These are phyloP conservation scores for Mycena olivaceomarginata DNA, from an alignment of 768 basidiomycete species.

Conservation along the genomic window DNA sequence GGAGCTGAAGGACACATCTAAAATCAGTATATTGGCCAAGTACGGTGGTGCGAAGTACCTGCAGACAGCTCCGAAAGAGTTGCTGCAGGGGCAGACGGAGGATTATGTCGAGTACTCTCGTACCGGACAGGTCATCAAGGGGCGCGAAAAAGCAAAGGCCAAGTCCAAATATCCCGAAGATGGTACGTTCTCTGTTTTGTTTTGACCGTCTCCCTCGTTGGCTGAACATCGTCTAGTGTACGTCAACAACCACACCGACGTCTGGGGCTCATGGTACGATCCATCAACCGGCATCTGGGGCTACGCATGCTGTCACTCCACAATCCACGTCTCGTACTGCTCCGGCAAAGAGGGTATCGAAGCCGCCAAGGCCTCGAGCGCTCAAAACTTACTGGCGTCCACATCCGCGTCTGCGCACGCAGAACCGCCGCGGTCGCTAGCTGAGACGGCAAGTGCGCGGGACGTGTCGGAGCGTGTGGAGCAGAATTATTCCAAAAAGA, in stretches of 20 bases:
- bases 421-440: constrained; percentile 40
- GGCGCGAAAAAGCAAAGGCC: constrained; percentile 90
- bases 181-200: constrained; percentile 70
- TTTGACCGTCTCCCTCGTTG: constrained; percentile 24
- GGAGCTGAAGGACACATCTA: constrained; percentile 89
- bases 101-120: constrained; percentile 98
- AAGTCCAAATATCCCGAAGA: constrained; percentile 98
- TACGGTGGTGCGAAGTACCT: constrained; percentile 98
- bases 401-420: constrained; percentile 54
- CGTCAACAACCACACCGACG: constrained; percentile 93
- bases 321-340: constrained; percentile 91
- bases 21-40: constrained; percentile 92
- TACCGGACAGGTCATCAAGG: constrained; percentile 93
- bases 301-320: constrained; percentile 95
- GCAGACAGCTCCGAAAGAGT: constrained; percentile 91
- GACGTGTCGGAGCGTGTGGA: constrained; percentile 64
- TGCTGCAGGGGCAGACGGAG: constrained; percentile 97
- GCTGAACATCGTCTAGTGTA: constrained; percentile 71
- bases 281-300: constrained; percentile 86
- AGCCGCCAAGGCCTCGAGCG: constrained; percentile 85
- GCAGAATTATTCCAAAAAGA: constrained; percentile 86
- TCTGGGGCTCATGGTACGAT: constrained; percentile 99
- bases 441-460: constrained; percentile 32
- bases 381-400: constrained; percentile 77
- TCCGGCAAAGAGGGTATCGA: constrained; percentile 90